Conservation (phyloP, 2,329 filamentous ascomycete genomes). For the Teratosphaeriaceae sp. region DNA sequence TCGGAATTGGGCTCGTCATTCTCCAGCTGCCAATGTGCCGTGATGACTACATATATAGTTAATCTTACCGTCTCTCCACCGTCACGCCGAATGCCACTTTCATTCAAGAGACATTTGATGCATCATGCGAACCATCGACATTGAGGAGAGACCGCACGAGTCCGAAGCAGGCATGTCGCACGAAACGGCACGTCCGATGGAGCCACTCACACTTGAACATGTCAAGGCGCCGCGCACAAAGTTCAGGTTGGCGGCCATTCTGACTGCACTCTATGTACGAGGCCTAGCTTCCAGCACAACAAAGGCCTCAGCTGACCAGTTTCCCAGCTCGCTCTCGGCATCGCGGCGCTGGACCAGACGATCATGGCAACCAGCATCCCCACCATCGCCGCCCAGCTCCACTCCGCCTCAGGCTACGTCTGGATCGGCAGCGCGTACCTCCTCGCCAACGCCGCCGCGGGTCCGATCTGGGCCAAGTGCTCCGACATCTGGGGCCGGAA, state of each 20-base stretch:
- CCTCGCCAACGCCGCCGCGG: constrained; percentile 59
- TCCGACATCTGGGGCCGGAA: constrained; percentile 55
- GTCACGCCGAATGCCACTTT: too few species aligned
- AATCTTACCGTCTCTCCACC: too few species aligned
- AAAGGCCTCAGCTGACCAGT: constrained; percentile 2
- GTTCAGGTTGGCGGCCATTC: constrained; percentile 11
- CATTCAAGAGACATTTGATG: too few species aligned
- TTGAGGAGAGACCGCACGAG: too few species aligned
- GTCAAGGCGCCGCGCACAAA: too few species aligned
- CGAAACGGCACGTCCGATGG: too few species aligned
- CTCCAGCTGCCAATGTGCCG: too few species aligned
- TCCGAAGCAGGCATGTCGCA: too few species aligned
- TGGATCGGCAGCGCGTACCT: constrained; percentile 74
- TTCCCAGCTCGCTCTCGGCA: constrained; percentile 31
- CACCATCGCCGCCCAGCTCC: constrained; percentile 56
- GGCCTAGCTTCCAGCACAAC: background rate
- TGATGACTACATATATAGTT: too few species aligned
- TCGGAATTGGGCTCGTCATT: too few species aligned
- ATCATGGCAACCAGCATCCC: constrained; percentile 61
- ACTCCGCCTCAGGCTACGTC: constrained; percentile 59
- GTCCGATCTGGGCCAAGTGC: constrained; percentile 63
- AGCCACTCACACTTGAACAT: too few species aligned
- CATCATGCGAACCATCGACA: too few species aligned
- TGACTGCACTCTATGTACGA: constrained; percentile 11
- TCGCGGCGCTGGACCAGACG: constrained; percentile 44